A percentile compares a stretch with the other conserved stretches of the same genome.
Conservation (phyloP, 1,284 basidiomycete genomes). For the Grifola frondosa region DNA sequence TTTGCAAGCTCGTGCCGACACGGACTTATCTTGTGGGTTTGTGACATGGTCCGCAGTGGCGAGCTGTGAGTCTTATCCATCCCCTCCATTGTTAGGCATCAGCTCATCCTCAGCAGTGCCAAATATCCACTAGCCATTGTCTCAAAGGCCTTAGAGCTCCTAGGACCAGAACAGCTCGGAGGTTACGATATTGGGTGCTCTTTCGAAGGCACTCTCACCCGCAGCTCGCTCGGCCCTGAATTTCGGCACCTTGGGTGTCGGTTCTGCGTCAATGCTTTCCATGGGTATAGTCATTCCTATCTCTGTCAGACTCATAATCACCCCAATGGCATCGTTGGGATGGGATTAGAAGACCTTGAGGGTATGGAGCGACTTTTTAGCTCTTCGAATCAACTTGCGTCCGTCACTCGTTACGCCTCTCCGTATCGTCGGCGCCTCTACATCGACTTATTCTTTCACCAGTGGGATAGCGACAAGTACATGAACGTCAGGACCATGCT, state of each 20-base stretch:
- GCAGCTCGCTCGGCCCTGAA: conserved; percentile 9
- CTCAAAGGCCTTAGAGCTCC: conserved; percentile 20
- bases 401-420: conserved; percentile 23
- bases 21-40: conserved; percentile 23
- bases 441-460: conserved; percentile 25
- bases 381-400: conserved; percentile 23
- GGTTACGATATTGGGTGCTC: conserved; percentile 10
- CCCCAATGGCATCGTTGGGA: conserved; percentile 19
- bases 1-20: conserved; percentile 33
- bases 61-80: conserved; percentile 27
- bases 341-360: conserved; percentile 31
- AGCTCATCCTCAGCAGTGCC: conserved; percentile 23
- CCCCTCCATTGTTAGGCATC: conserved; percentile 10
- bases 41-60: conserved; percentile 32
- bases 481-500: conserved; percentile 22
- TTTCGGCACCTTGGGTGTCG: conserved; percentile 11
- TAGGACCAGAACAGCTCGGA: conserved; percentile 7
- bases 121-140: conserved; percentile 34
- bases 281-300: conserved; percentile 30
- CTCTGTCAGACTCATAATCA: conserved; percentile 27
- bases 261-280: conserved; percentile 22
- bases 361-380: conserved; percentile 29
- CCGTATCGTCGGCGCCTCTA: conserved; percentile 24
- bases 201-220: conserved; percentile 1
- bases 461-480: conserved; percentile 30